Evolutionary conservation across 495 filamentous ascomycete species (phyloP).

Genomic region (Tuber aestivum): DNA sequence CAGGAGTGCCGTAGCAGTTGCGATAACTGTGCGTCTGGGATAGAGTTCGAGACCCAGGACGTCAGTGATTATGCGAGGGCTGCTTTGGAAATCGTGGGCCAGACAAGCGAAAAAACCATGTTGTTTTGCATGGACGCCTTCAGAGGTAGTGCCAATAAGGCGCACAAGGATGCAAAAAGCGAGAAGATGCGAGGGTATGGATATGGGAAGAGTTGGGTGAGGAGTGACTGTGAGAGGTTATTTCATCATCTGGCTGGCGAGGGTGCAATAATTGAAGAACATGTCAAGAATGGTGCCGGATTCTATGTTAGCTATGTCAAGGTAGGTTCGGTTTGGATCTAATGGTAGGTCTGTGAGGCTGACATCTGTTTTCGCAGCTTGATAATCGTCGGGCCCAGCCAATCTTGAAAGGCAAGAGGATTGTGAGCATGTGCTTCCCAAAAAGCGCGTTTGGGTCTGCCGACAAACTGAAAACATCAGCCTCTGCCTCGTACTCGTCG

Average conservation of each 20-base stretch:
- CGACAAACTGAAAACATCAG: neutral
- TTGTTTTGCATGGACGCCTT: slow-evolving; percentile 52
- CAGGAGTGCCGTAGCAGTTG: slow-evolving; percentile 67
- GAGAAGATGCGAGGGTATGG: slow-evolving; percentile 45
- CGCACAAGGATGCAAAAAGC: slow-evolving; percentile 43
- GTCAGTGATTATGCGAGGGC: slow-evolving; percentile 66
- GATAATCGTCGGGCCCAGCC: slow-evolving; percentile 43
- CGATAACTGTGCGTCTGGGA: slow-evolving; percentile 76
- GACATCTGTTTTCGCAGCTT: slow-evolving; percentile 51
- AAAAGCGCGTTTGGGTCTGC: slow-evolving; percentile 9
- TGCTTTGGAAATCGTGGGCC: slow-evolving; percentile 60
- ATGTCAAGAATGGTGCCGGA: slow-evolving; percentile 53
- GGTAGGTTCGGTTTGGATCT: slow-evolving; percentile 43
- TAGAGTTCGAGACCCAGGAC: slow-evolving; percentile 62
- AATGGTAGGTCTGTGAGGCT: slow-evolving; percentile 18
- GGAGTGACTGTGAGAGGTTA: slow-evolving; percentile 49
- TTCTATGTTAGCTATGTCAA: slow-evolving; percentile 59
- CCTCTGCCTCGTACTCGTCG: slow-evolving; percentile 6
- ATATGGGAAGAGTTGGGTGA: slow-evolving; percentile 47
- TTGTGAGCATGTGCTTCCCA: slow-evolving; percentile 55
- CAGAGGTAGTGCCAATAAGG: slow-evolving; percentile 46
- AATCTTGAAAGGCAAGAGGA: slow-evolving; percentile 49
- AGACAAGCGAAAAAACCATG: slow-evolving; percentile 50
- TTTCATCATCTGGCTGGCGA: slow-evolving; percentile 47
- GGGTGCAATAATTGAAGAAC: slow-evolving; percentile 48